A percentile compares a stretch with the other conserved stretches of the same genome.
Conservation (phyloP, 805 yeast species). For the Candida koratica region DNA sequence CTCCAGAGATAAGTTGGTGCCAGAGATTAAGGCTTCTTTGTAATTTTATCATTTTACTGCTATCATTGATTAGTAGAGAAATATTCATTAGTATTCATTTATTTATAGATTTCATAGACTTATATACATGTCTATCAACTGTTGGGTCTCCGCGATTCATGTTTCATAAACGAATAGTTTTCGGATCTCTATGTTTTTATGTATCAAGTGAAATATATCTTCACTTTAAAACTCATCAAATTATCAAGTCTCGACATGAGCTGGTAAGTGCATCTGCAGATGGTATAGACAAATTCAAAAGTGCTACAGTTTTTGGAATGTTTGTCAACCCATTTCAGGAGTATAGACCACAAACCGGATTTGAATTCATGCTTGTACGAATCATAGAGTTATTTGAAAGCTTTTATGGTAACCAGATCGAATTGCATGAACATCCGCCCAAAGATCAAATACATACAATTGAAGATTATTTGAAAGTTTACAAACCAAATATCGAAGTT, state of each 20-base stretch:
- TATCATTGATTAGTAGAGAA: not conserved
- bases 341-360: constrained; percentile 83
- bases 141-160: too few species aligned
- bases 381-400: constrained; percentile 66
- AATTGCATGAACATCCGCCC: constrained; percentile 32
- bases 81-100: not conserved
- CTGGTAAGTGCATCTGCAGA: constrained; percentile 14
- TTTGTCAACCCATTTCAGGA: constrained; percentile 90
- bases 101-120: not conserved
- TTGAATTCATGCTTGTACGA: constrained; percentile 76
- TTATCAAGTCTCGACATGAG: constrained; percentile 42
- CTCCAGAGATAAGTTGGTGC: constrained; percentile 55
- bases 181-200: constrained; percentile 48
- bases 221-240: constrained; percentile 49
- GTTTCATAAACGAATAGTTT: constrained; percentile 1
- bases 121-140: too few species aligned
- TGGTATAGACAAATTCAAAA: constrained; percentile 23
- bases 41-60: constrained; percentile 14
- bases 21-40: constrained; percentile 36
- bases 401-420: constrained; percentile 34
- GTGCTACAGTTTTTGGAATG: constrained; percentile 59
- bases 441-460: constrained; percentile 42
- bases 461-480: constrained; percentile 54
- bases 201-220: constrained; percentile 64
- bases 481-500: constrained; percentile 52